Percentiles rank a stretch among this genome's conserved stretches.
Conservation (phyloP, 495 filamentous ascomycete genomes). For the Xylaria scruposa region DNA sequence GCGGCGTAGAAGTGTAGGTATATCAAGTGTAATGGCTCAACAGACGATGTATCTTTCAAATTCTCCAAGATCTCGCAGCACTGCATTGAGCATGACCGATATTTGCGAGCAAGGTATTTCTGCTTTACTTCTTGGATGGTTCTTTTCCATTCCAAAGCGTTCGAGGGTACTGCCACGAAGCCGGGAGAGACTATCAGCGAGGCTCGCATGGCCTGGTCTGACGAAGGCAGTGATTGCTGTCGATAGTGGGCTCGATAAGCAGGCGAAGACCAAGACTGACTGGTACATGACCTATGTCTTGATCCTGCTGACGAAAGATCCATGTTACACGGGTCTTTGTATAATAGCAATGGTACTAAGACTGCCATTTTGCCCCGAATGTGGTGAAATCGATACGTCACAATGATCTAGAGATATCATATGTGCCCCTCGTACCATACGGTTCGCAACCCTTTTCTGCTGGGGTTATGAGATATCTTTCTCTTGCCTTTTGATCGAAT, state of each 20-base stretch:
- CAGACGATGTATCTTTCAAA: conserved; percentile 46
- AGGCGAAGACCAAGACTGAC: conserved; percentile 10
- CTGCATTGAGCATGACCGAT: conserved; percentile 52
- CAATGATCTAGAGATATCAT: neutral
- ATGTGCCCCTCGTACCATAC: neutral
- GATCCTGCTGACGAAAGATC: conserved; percentile 19
- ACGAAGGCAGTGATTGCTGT: conserved; percentile 35
- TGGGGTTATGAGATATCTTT: neutral
- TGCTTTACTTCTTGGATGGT: conserved; percentile 54
- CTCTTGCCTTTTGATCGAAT: neutral
- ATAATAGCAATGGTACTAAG: conserved; percentile 34
- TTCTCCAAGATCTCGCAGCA: conserved; percentile 55
- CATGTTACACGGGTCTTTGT: conserved; percentile 27
- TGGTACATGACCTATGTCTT: conserved; percentile 25
- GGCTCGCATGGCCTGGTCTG: conserved; percentile 21
- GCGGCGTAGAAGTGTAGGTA: conserved; percentile 63
- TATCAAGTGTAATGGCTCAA: conserved; percentile 57
- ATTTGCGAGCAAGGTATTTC: conserved; percentile 51
- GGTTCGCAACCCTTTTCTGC: neutral
- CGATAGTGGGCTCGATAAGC: conserved; percentile 30
- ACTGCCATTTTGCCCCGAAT: conserved; percentile 30
- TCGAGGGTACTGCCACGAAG: conserved; percentile 26
- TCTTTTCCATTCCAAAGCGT: conserved; percentile 48
- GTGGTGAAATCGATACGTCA: neutral
- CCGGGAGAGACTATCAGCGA: conserved; percentile 20